Base-by-base conservation (phyloP, 768 basidiomycete species). In the Trametes meyenii region DNA sequence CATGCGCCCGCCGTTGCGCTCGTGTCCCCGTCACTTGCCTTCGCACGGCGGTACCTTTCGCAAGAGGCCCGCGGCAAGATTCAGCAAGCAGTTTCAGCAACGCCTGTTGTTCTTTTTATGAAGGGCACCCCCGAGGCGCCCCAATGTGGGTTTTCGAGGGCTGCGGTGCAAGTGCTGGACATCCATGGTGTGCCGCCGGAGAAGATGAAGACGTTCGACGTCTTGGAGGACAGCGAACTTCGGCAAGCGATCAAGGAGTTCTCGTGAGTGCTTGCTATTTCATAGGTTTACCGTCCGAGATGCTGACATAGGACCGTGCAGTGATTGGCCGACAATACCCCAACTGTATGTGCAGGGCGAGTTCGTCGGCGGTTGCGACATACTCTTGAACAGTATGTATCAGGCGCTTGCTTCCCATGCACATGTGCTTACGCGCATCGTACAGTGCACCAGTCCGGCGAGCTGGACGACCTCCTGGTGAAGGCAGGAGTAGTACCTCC, bases 271-370 rank as follows among this genome's bases (percentile, higher is more conserved):
- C 40, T 43, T n/a, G 39, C 39, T 38, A 48, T 21, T 10, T 39
- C 14, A 13, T 26, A 14, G 50, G 6, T 13, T 29, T 50, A 10
- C 29, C 14, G 44, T 36, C 52, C 13, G 5, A 29, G 4, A 1
- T 16, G 29, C 40, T 65, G 50, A 66, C 61, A 52, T 51, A 52
- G 21, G 2, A 17, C 6, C 50, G 43, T 24, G 5, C 68, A 98
- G 96, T 23, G 92, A 97, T 65, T 99, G 96, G 96, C 96, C 96
- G 14, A 99, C 96, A 19, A 88, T 99, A 65, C 96, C 96, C 12
- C 96, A 99, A 73, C 74, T 99, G 13, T 99, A 96, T 70, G 82
- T 98, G 38, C 87, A 92, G 55, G 96, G 96, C 5, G 95, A 97
- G 73, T 99, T 99, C 69, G 81, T 99, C 43, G 96, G 96, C 35